Percentiles rank a stretch among this genome's conserved stretches.
Evolutionary conservation across 192 early-diverging fungal species (phyloP).

Genomic region (Coemansia sp.): DNA sequence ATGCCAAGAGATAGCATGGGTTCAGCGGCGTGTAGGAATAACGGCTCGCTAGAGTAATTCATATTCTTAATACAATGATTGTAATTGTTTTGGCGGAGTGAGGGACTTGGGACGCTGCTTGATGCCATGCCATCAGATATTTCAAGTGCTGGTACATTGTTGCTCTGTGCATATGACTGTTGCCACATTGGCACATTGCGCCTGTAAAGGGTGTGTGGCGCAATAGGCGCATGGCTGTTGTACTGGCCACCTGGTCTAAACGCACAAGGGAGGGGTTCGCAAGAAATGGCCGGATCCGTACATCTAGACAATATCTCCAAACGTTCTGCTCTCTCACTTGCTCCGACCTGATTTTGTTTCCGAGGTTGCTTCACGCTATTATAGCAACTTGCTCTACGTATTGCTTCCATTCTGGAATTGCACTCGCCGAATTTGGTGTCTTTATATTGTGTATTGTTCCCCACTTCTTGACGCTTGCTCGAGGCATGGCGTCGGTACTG

Average conservation of each 20-base stretch:
- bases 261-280: background rate
- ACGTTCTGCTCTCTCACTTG: background rate
- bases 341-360: background rate
- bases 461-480: background rate
- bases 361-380: background rate
- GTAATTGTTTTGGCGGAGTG: background rate
- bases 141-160: background rate
- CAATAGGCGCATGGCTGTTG: background rate
- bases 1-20: slow-evolving; percentile 10
- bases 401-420: background rate
- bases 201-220: background rate
- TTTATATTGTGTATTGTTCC: background rate
- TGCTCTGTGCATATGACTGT: background rate
- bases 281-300: background rate
- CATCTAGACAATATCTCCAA: background rate
- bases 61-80: background rate
- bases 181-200: slow-evolving; percentile 5
- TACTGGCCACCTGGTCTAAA: background rate
- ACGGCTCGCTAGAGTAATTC: background rate
- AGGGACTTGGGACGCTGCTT: background rate
- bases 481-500: background rate
- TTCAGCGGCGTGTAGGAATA: background rate
- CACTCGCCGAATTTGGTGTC: too few relatives aligned
- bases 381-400: background rate
- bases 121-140: slow-evolving; percentile 5